Conservation (phyloP, 2,329 filamentous ascomycete species). For the Alternaria sp. region DNA sequence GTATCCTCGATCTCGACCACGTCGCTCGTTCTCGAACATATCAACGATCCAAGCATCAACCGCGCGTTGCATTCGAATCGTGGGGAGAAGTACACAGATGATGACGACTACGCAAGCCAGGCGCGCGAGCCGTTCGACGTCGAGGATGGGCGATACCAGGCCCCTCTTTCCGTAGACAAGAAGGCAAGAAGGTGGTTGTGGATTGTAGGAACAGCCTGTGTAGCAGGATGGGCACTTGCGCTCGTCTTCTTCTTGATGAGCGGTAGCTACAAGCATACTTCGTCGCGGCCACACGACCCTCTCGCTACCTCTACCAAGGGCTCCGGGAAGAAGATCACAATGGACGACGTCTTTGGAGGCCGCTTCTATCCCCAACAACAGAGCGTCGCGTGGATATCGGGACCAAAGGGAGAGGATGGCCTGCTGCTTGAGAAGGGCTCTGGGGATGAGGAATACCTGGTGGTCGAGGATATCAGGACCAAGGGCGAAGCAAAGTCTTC, state of each 20-base stretch:
- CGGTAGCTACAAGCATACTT: conserved; percentile 71
- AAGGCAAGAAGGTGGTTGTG: conserved; percentile 70
- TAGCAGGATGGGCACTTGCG: conserved; percentile 73
- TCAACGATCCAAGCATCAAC: conserved; percentile 64
- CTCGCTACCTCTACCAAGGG: conserved; percentile 68
- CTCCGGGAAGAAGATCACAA: conserved; percentile 74
- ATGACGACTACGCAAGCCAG: conserved; percentile 53
- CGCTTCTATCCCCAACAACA: conserved; percentile 71
- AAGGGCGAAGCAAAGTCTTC: conserved; percentile 52
- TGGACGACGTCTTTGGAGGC: conserved; percentile 74
- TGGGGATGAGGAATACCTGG: conserved; percentile 72
- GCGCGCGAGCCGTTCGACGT: conserved; percentile 60
- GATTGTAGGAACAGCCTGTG: conserved; percentile 67
- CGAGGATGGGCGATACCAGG: conserved; percentile 59
- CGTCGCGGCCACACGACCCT: conserved; percentile 72
- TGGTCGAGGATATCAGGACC: conserved; percentile 84
- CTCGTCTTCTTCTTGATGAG: conserved; percentile 71
- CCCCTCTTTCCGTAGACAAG: conserved; percentile 67
- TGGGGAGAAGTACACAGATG: conserved; percentile 50
- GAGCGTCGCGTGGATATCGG: conserved; percentile 78
- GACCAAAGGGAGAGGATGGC: conserved; percentile 80
- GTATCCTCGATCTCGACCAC: conserved; percentile 83
- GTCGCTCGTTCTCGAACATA: conserved; percentile 80
- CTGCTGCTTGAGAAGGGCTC: conserved; percentile 78
- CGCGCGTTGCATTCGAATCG: conserved; percentile 37